A percentile compares a stretch with the other conserved stretches of the same genome.
Evolutionary conservation across 345 rosid genomes (phyloP).

Genomic region (Gossypium sturtianum): DNA sequence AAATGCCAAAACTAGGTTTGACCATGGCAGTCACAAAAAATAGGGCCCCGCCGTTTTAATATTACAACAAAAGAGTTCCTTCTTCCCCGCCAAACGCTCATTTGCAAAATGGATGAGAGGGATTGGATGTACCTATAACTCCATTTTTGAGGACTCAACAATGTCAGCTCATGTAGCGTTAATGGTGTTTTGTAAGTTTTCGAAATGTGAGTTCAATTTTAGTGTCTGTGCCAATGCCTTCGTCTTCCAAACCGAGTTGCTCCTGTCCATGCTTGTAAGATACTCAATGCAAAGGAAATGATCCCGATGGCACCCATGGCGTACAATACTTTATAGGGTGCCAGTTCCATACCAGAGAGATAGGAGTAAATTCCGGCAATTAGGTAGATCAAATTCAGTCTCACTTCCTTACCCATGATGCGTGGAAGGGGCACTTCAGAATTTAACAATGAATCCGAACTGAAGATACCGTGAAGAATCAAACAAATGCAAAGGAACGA

Average conservation of each 20-base stretch:
- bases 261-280: conserved; percentile 49
- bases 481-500: conserved; percentile 1
- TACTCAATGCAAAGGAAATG: conserved; percentile 40
- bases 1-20: background rate
- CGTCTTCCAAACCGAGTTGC: conserved; percentile 48
- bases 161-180: background rate
- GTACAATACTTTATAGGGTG: conserved; percentile 70
- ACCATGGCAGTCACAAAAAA: background rate
- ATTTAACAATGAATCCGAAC: conserved; percentile 1
- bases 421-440: background rate
- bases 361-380: conserved; percentile 67
- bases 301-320: conserved; percentile 69
- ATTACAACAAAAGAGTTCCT: background rate
- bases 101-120: background rate
- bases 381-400: conserved; percentile 2
- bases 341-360: conserved; percentile 67
- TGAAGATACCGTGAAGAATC: conserved; percentile 12
- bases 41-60: background rate
- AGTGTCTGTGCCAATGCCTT: conserved; percentile 81
- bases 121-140: background rate
- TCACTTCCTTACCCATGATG: conserved; percentile 13
- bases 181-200: background rate
- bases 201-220: conserved; percentile 8
- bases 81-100: background rate
- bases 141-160: background rate